These are phyloP conservation scores for Suillus bovinus DNA, from an alignment of 768 basidiomycete genomes.

Conservation along the genomic window DNA sequence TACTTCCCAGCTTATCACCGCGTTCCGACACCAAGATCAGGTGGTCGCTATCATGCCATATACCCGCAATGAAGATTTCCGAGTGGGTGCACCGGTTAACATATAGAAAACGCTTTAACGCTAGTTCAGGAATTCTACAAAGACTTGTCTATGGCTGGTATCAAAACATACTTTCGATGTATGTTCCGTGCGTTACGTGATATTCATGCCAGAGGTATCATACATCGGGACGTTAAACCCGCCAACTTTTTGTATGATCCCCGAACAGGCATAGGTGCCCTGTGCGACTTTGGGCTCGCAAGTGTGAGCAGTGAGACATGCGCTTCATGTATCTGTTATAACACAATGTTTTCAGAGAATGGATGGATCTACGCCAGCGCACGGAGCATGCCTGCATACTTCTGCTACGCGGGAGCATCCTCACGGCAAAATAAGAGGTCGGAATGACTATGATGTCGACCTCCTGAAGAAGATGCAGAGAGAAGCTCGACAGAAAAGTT, in stretches of 20 bases:
- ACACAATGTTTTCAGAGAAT: conserved; percentile 48
- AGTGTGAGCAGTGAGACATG: conserved; percentile 56
- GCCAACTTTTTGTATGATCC: conserved; percentile 97
- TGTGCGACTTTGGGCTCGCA: conserved; percentile 96
- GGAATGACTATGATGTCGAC: conserved; percentile 47
- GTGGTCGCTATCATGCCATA: conserved; percentile 95
- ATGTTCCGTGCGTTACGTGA: conserved; percentile 90
- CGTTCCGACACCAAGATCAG: conserved; percentile 89
- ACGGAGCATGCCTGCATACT: conserved; percentile 79
- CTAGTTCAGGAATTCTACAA: conserved; percentile 71
- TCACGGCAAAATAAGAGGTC: conserved; percentile 60
- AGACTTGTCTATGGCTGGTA: conserved; percentile 66
- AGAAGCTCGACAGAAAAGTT: conserved; percentile 57
- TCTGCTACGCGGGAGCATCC: conserved; percentile 58
- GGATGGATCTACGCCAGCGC: conserved; percentile 42
- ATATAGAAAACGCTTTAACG: conserved; percentile 11
- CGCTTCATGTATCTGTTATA: conserved; percentile 7
- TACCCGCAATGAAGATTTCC: conserved; percentile 88
- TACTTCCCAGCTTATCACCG: conserved; percentile 91
- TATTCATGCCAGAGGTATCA: conserved; percentile 81
- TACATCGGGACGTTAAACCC: conserved; percentile 97
- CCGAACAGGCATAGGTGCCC: conserved; percentile 74
- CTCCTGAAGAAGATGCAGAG: conserved; percentile 58
- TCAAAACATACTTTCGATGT: conserved; percentile 87
- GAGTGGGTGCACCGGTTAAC: conserved; percentile 54